Percentiles rank a stretch among this genome's conserved stretches.
phyloP scores from a whole-genome alignment of 768 basidiomycete genomes.

The Lactifluus pinguis region DNA sequence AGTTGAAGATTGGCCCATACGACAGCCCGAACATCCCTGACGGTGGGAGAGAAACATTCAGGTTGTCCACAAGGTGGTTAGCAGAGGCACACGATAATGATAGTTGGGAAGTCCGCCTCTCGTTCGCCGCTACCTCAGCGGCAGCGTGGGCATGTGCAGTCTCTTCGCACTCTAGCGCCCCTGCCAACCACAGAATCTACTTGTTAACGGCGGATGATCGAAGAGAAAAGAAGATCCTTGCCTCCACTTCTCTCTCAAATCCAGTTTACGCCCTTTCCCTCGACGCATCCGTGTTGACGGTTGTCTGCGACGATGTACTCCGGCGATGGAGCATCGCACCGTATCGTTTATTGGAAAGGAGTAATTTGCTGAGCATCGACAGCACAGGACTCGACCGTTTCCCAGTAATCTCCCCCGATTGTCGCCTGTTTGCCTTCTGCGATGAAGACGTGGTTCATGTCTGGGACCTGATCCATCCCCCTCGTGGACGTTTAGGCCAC shows the following conservation, averaged over 20 bases:
- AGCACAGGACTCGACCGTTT: slow-evolving; percentile 6
- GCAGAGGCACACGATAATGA: background rate
- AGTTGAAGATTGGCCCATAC: slow-evolving; percentile 10
- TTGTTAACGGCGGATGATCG: slow-evolving; percentile 1
- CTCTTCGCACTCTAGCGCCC: background rate
- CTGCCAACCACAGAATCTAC: background rate
- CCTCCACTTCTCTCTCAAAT: background rate
- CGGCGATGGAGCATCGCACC: background rate
- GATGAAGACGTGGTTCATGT: slow-evolving; percentile 5
- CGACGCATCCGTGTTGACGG: slow-evolving; percentile 1
- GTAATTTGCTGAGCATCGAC: background rate
- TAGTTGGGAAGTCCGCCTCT: background rate
- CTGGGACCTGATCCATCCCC: slow-evolving; percentile 5
- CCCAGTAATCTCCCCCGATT: slow-evolving; percentile 6
- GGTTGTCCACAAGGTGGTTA: background rate
- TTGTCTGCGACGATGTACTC: slow-evolving; percentile 4
- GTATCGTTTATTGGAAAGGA: background rate
- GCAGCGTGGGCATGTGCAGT: background rate
- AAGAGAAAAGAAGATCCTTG: slow-evolving; percentile 5
- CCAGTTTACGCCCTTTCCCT: slow-evolving; percentile 6
- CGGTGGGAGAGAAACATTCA: background rate
- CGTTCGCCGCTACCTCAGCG: slow-evolving; percentile 3
- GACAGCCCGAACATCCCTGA: background rate
- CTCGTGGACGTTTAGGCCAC: background rate
- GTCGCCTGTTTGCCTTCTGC: slow-evolving; percentile 6